Base-by-base conservation (phyloP, 768 basidiomycete genomes). In the Suillus subalutaceus region DNA sequence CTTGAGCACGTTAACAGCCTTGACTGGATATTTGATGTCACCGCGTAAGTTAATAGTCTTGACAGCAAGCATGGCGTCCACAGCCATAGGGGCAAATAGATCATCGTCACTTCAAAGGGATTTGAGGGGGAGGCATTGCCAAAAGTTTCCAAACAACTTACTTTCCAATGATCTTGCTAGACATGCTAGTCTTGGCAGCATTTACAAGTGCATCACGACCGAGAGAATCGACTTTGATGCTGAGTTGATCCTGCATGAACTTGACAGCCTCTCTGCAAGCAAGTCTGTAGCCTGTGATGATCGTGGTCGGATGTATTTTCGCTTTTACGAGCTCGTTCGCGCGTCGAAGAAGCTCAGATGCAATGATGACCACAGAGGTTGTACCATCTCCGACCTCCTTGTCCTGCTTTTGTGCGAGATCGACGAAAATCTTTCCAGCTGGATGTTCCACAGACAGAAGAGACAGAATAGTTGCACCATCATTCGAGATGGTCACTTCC, bases 401-500 rank as follows among this genome's bases (percentile, higher is more conserved):
- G 79, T 99, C 97, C 79, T 99, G 96, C 74, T 99, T 98, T 80
- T 99, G 96, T 2, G 97, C 96, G 55, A 99, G 92, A 79, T 98
- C 96, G 57, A 99, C 96, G 70, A 99, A 95, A 68, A 99, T 96
- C 69, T 94, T 91, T 26, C 96, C 97, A 5, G 97, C 97, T 35
- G 97, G 97, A 75, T 99, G 95, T 73, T 97, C 94, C 55, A 99
- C 96, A 18, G 94, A 89, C 48, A 99, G 84, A 23, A 99, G 84
- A 30, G 93, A 90, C 46, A 99, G 88, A 72, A 99, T 99, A n/a
- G 97, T 99, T 18, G 97, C 97, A 58, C 97, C 97, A 81, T 99
- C 97, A 80, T 99, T 99, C 57, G 97, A 98, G 77, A 99, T 99
- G 38, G 97, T 99, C 37, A 99, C 96, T 85, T 99, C 97, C 95